Evolutionary conservation across 176 grass and related monocot genomes (phyloP).

Genomic region (Thalia dealbata): DNA sequence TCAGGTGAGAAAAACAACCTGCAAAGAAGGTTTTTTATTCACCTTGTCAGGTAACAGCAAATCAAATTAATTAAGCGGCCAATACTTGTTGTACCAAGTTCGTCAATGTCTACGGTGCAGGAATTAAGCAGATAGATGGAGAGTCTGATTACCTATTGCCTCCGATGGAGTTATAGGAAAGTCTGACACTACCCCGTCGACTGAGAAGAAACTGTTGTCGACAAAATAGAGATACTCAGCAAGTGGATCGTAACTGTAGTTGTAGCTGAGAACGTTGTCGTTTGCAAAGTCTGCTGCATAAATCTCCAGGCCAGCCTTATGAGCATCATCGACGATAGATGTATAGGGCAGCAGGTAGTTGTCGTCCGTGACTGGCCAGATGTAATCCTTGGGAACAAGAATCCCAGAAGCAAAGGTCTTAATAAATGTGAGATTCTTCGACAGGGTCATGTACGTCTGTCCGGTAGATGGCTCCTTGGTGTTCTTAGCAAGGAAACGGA

Average conservation of each 20-base stretch:
- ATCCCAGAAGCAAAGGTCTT: conserved; percentile 88
- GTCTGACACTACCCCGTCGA: conserved; percentile 88
- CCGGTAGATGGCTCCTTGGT: conserved; percentile 53
- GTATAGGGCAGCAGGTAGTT: conserved; percentile 55
- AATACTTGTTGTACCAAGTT: no score
- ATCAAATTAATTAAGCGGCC: neutral
- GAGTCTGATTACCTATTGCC: conserved; percentile 62
- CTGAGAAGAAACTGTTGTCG: conserved; percentile 73
- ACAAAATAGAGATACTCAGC: conserved; percentile 65
- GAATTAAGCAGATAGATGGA: conserved; percentile 15
- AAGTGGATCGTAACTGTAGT: conserved; percentile 77
- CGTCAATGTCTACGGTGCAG: no score
- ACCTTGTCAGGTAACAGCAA: neutral
- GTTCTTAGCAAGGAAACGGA: conserved; percentile 55
- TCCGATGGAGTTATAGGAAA: conserved; percentile 69
- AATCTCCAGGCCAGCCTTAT: conserved; percentile 79
- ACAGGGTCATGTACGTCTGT: conserved; percentile 50
- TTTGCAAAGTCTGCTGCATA: conserved; percentile 75
- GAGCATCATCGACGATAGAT: conserved; percentile 66
- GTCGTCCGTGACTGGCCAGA: conserved; percentile 67
- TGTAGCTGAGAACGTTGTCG: conserved; percentile 62
- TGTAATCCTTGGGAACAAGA: conserved; percentile 78
- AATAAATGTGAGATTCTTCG: conserved; percentile 79
- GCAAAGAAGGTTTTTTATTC: no score
- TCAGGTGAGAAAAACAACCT: conserved; percentile 80